These are phyloP conservation scores for Neotropicomus parvogracilis DNA, from an alignment of 1,284 basidiomycete species.

Conservation along the genomic window DNA sequence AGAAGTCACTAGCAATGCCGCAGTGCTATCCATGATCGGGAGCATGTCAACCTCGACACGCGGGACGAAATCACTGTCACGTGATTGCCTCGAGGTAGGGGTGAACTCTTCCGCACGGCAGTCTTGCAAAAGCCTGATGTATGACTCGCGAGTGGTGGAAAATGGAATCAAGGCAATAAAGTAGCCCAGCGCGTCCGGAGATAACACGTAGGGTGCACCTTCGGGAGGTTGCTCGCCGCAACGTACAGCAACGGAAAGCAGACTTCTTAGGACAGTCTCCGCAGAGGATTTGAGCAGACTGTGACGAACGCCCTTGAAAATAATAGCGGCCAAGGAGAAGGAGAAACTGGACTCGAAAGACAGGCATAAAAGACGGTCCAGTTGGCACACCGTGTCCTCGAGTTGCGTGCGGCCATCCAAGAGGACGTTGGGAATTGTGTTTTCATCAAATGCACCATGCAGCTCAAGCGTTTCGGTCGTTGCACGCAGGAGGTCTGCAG, in stretches of 20 bases:
- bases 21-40: slow-evolving; percentile 62
- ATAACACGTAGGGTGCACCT: slow-evolving; percentile 43
- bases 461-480: slow-evolving; percentile 66
- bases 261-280: slow-evolving; percentile 52
- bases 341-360: slow-evolving; percentile 80
- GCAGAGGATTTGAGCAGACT: slow-evolving; percentile 59
- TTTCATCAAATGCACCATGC: slow-evolving; percentile 53
- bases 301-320: slow-evolving; percentile 84
- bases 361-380: slow-evolving; percentile 71
- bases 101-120: slow-evolving; percentile 52
- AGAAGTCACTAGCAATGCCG: slow-evolving; percentile 71
- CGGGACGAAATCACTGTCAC: slow-evolving; percentile 50
- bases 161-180: slow-evolving; percentile 78
- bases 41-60: slow-evolving; percentile 56
- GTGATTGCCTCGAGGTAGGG: slow-evolving; percentile 37
- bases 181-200: slow-evolving; percentile 69
- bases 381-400: slow-evolving; percentile 66
- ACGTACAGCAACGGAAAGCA: slow-evolving; percentile 55
- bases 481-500: slow-evolving; percentile 59
- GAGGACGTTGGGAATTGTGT: slow-evolving; percentile 56
- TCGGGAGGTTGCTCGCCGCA: slow-evolving; percentile 40
- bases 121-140: slow-evolving; percentile 58
- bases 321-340: slow-evolving; percentile 75
- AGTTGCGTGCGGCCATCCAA: slow-evolving; percentile 63
- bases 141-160: slow-evolving; percentile 54